Evolutionary conservation across 1,139 yeast species (phyloP).

Genomic region (Pichia cactophila): DNA sequence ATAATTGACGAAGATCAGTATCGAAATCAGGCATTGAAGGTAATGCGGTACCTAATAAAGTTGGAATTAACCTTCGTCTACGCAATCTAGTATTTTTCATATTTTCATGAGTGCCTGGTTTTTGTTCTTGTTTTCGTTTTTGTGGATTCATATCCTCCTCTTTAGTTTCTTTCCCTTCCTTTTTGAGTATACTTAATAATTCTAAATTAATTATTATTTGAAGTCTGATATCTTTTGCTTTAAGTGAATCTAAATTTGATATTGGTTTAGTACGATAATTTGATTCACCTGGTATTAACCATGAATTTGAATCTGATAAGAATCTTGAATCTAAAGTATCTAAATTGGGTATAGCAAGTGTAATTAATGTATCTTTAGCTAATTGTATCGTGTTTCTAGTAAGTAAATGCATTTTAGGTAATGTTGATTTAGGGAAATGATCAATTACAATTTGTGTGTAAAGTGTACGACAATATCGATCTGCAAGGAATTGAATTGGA

Average conservation of each 20-base stretch:
- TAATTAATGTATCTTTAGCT: slow-evolving; percentile 17
- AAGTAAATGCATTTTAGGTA: slow-evolving; percentile 23
- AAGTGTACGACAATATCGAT: slow-evolving; percentile 21
- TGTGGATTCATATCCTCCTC: not conserved
- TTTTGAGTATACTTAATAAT: slow-evolving; percentile 16
- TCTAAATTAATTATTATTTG: slow-evolving; percentile 25
- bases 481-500: slow-evolving; percentile 21
- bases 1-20: slow-evolving; percentile 18
- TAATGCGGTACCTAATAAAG: slow-evolving; percentile 26
- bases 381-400: slow-evolving; percentile 18
- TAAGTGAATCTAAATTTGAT: not conserved
- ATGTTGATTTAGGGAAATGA: slow-evolving; percentile 24
- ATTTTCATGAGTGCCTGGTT: not conserved
- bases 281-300: not conserved
- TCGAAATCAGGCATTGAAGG: slow-evolving; percentile 21
- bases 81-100: slow-evolving; percentile 13
- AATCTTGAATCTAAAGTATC: slow-evolving; percentile 17
- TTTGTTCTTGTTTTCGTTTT: not conserved
- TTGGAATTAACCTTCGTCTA: slow-evolving; percentile 28
- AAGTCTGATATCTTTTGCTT: slow-evolving; percentile 21
- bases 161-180: too few relatives aligned
- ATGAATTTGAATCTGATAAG: not conserved
- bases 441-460: slow-evolving; percentile 21
- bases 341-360: slow-evolving; percentile 18
- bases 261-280: not conserved